Evolutionary conservation across 805 yeast species (phyloP), one percentile per base, ranked within the genome.

Genomic region (Cyberlindnera mycetangii): DNA sequence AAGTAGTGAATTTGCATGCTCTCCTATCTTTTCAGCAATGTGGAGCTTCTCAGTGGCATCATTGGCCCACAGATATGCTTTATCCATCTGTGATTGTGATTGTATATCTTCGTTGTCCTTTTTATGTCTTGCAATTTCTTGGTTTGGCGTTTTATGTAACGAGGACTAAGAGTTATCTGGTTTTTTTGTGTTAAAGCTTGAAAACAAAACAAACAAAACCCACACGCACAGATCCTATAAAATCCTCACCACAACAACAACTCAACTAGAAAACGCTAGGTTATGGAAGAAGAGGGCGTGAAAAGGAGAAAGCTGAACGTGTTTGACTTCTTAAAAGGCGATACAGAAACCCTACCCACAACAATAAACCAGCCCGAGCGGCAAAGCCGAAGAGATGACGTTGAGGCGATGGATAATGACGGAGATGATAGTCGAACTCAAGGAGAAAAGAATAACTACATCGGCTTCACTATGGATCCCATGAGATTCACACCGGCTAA

Each of bases 11-110:
- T 74, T 74, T 16, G 84, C 81, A 27, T 68, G 69, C n/a, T 69
- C 68, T 41, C 86, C 79, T 4, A 75, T 55, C 8, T 67, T 64
- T 43, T 75, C 79, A 0, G 83, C 84, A 12, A 68, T 66, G 1
- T 69, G 59, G 28, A 80, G 66, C 18, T 74, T 71, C 44, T 59
- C 62, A 36, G 73, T 70, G 0, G 85, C 80, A 54, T 74, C 78
- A 12, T 55, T 50, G 7, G 68, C 62, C 75, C 78, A 74, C 18
- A 49, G 16, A 1, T 32, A 39, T 12, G 44, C 24, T 24, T 32
- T 24, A 17, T 31, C 36, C 5, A 21, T 21, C 11, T 20, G 16
- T 24, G 35, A 32, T 41, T 28, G n/a, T 30, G 11, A 17, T 31
- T 21, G 16, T 32, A 11, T 9, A 14, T 15, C 20, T 14, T 24